A percentile compares a stretch with the other conserved stretches of the same genome.
phyloP scores from a whole-genome alignment of 148 eudicot genomes.

The Camellia japonica region DNA sequence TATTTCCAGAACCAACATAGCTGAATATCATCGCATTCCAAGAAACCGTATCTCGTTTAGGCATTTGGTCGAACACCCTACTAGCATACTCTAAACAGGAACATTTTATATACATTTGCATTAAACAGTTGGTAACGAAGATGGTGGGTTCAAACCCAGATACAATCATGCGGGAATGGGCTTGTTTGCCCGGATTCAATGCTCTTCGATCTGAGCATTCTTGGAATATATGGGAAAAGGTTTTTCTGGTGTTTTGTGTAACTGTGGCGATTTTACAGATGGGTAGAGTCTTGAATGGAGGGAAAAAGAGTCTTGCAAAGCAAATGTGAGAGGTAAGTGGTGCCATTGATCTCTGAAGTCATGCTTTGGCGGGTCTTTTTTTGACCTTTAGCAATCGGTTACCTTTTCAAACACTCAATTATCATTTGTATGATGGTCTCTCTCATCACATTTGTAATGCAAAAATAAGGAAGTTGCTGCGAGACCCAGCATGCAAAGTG shows the following conservation, averaged over 20 bases:
- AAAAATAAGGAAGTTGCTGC: too few relatives aligned
- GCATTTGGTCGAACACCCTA: constrained; percentile 66
- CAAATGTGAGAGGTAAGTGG: neutral
- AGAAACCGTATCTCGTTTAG: constrained; percentile 53
- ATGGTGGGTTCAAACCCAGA: constrained; percentile 77
- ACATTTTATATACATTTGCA: constrained; percentile 67
- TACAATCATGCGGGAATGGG: constrained; percentile 70
- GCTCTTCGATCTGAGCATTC: constrained; percentile 56
- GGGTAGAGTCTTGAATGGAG: constrained; percentile 4
- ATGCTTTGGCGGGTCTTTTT: constrained; percentile 23
- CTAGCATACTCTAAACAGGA: constrained; percentile 43
- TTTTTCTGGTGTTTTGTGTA: constrained; percentile 28
- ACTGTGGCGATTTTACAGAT: constrained; percentile 22
- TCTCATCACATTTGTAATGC: too few relatives aligned
- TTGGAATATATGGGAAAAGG: constrained; percentile 74
- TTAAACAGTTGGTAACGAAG: constrained; percentile 78
- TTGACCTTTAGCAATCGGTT: constrained; percentile 20
- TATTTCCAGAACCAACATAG: constrained; percentile 44
- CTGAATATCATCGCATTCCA: constrained; percentile 78
- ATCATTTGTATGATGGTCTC: too few relatives aligned
- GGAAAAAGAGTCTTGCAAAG: constrained; percentile 5
- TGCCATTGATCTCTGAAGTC: constrained; percentile 17
- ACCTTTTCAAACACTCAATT: constrained; percentile 18
- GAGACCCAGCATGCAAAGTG: too few relatives aligned
- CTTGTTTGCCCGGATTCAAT: constrained; percentile 55